Percentiles rank a stretch among this genome's conserved stretches.
phyloP scores from a whole-genome alignment of 2,329 filamentous ascomycete genomes.

The Arthrobotrys sinensis region DNA sequence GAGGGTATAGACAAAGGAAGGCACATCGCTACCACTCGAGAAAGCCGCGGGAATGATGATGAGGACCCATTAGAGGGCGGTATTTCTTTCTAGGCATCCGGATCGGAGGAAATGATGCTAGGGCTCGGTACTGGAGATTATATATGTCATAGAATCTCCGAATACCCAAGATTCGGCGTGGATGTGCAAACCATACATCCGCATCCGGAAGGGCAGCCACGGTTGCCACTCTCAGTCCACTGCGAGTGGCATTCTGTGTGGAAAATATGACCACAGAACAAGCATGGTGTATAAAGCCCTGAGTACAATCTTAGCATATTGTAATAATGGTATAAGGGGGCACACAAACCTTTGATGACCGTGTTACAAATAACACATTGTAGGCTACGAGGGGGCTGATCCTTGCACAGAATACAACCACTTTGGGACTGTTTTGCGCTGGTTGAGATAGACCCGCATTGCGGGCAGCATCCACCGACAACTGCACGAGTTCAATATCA shows the following conservation, averaged over 20 bases:
- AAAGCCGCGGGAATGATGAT: neutral
- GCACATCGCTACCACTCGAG: neutral
- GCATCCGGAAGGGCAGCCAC: conserved; percentile 51
- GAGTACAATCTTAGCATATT: neutral
- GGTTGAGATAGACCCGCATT: conserved; percentile 58
- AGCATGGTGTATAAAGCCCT: conserved; percentile 64
- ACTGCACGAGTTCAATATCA: conserved; percentile 28
- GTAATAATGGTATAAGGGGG: neutral
- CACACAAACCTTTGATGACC: conserved; percentile 62
- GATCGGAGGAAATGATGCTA: neutral
- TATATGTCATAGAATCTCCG: conserved; percentile 26
- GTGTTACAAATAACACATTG: conserved; percentile 65
- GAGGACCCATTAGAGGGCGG: conserved; percentile 35
- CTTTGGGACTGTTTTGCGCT: conserved; percentile 58
- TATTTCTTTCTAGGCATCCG: conserved; percentile 30
- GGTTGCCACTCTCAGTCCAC: conserved; percentile 60
- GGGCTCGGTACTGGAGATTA: neutral
- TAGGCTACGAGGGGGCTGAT: conserved; percentile 63
- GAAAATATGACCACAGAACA: conserved; percentile 65
- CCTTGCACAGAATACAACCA: conserved; percentile 63
- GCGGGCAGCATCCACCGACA: conserved; percentile 46
- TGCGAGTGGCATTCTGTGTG: conserved; percentile 65
- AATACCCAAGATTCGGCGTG: conserved; percentile 33
- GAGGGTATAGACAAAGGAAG: conserved; percentile 41
- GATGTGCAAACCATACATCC: conserved; percentile 53